Base-by-base conservation (phyloP, 2,329 filamentous ascomycete genomes). In the Pseudopithomyces maydicus region DNA sequence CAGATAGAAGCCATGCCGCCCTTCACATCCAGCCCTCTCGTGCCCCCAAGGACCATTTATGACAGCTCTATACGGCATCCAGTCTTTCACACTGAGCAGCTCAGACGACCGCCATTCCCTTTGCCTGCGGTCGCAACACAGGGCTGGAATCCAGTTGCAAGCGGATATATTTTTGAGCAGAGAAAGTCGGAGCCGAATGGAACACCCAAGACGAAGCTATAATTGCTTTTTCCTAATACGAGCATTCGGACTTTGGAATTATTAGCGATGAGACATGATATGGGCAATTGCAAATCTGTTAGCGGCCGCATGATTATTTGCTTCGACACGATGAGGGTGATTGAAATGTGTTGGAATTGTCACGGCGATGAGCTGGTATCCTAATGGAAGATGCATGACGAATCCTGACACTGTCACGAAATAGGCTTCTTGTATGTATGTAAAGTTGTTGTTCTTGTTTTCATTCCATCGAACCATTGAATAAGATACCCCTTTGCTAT, bases 61-160 rank as follows among this genome's bases (percentile, higher is more conserved):
- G 82, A 89, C 70, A 79, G 85, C 10, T 85, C 89, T 1, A 81
- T 80, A 38, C 78, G 85, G 23, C 90, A 93, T 63, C 90, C 90
- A 0, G 90, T 91, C 1, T 93, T 93, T 77, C 92, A 92, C 77
- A 90, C 89, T 0, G 79, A 85, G 29, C 81, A 81, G 50, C 76
- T 91, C 49, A 83, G 83, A 56, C 84, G 82, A 65, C 80, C 83
- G 2, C 83, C 86, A 5, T 78, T 81, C 20, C 70, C 77, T 0
- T 65, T 80, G 56, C 76, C 75, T 12, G 61, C 73, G 15, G 58
- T 66, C 32, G 66, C 69, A 12, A 73, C 73, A 42, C 70, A 72
- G 20, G 73, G 70, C 1, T 73, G 74, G 58, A 80, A 66, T 63
- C 80, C 80, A 4, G 79, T 77, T 2, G 79, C 79, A 10, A 77